Evolutionary conservation across 306 rosid genomes (phyloP).

Genomic region (Heteromeles arbutifolia): DNA sequence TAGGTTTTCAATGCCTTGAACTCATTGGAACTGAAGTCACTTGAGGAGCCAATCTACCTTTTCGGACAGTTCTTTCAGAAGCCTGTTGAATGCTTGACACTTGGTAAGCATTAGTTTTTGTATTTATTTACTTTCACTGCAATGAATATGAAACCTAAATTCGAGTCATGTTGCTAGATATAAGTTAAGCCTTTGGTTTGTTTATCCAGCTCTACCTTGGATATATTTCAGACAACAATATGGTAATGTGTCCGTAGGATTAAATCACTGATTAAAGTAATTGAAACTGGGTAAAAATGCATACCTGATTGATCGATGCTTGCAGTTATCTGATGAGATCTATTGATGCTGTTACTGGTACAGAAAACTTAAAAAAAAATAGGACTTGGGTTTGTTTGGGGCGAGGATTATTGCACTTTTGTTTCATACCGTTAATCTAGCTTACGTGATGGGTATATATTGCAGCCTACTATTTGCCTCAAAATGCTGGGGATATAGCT

Average conservation of each 20-base stretch:
- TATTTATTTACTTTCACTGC: neutral
- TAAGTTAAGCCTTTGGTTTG: neutral
- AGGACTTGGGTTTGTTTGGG: neutral
- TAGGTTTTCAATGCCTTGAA: slow-evolving; percentile 89
- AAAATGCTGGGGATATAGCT: slow-evolving; percentile 92
- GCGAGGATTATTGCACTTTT: neutral
- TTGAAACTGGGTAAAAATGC: neutral
- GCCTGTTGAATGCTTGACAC: slow-evolving; percentile 84
- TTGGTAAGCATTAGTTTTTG: slow-evolving; percentile 44
- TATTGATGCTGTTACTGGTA: neutral
- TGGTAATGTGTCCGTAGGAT: neutral
- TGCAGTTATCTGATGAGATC: neutral
- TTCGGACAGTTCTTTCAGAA: slow-evolving; percentile 88
- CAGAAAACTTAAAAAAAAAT: neutral
- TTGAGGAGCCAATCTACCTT: slow-evolving; percentile 96
- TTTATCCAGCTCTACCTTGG: slow-evolving; percentile 2
- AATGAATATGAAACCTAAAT: neutral
- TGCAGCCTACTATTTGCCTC: slow-evolving; percentile 92
- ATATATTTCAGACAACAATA: slow-evolving; percentile 1
- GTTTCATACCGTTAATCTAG: neutral
- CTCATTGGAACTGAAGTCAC: slow-evolving; percentile 89
- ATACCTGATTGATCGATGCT: neutral
- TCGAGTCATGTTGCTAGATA: neutral
- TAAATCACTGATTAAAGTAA: neutral
- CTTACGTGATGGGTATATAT: slow-evolving; percentile 4